Evolutionary conservation across 192 early-diverging fungal species (phyloP), one percentile per base, ranked within the genome.

Genomic region (Spinellus fusiger): DNA sequence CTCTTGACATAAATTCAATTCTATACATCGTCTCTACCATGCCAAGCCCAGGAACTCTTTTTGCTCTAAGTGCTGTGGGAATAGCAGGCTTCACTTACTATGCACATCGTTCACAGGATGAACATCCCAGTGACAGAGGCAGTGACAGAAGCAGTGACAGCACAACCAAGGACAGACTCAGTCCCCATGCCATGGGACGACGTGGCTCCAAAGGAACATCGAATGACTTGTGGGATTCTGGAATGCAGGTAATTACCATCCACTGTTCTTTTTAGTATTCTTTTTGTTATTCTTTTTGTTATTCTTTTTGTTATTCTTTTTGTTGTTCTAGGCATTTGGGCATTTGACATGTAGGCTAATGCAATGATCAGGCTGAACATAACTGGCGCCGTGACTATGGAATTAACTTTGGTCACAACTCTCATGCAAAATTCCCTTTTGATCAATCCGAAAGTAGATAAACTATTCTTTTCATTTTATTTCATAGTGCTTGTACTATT

Each of bases 61-160:
- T 71, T n/a, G 56, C 69, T 27, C 51, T 72, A 28, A 64, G 70
- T 34, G 70, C 70, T 53, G 64, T 72, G 15, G 70, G 70, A 22
- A 64, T 55, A 26, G 70, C 59, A 23, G 70, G 64, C 26, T 64
- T 64, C 4, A 59, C 64, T 5, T 60, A 47, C 26, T 59, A 59
- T 49, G 56, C 62, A 34, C 64, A 64, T 16, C 59, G 70, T 27
- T 72, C 70, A 18, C 23, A 38, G 31, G 1, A 12, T 44, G 40
- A 44, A 10, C 40, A 44, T 12, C 13, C 2, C 40, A 44, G 40
- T 10, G 13, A 13, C 35, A 5, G 35, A 5, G 7, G 35, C 35
- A 37, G 13, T 5, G 35, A 13, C 35, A 37, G 35, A 37, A 37
- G 35, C 35, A 37, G 13, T 5, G 35, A 13, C 35, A 37, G 35